Evolutionary conservation across 2,329 filamentous ascomycete genomes (phyloP).

Genomic region (Penicillium glabrum): DNA sequence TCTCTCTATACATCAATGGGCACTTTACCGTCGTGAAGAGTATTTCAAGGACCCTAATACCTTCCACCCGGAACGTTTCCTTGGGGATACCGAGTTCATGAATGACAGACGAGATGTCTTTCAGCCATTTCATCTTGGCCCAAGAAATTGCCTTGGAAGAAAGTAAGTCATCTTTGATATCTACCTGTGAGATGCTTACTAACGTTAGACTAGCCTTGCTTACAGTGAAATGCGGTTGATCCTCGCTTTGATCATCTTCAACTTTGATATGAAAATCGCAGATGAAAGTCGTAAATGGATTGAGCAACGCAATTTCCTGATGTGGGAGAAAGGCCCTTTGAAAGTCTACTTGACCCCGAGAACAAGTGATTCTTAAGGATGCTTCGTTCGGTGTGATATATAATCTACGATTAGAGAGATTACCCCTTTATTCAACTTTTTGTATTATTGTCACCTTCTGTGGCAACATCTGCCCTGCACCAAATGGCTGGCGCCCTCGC

Average conservation of each 20-base stretch:
- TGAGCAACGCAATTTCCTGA: conserved; percentile 38
- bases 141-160: conserved; percentile 52
- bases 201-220: conserved; percentile 40
- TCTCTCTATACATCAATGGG: conserved; percentile 47
- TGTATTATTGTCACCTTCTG: too few relatives aligned
- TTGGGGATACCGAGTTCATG: conserved; percentile 29
- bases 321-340: conserved; percentile 45
- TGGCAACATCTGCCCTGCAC: too few relatives aligned
- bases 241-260: conserved; percentile 49
- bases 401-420: too few relatives aligned
- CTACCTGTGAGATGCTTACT: not conserved
- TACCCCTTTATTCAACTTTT: too few relatives aligned
- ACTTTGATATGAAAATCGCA: conserved; percentile 49
- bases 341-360: conserved; percentile 37
- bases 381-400: too few relatives aligned
- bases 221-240: conserved; percentile 54
- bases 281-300: conserved; percentile 43
- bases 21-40: conserved; percentile 45
- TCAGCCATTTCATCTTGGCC: conserved; percentile 52
- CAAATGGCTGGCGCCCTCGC: too few relatives aligned
- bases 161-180: conserved; percentile 39
- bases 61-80: conserved; percentile 50
- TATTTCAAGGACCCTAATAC: conserved; percentile 48
- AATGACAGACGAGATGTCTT: conserved; percentile 46
- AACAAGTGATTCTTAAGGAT: not conserved